Evolutionary conservation across 345 rosid species (phyloP).

Genomic region (Capsella bursapastoris): DNA sequence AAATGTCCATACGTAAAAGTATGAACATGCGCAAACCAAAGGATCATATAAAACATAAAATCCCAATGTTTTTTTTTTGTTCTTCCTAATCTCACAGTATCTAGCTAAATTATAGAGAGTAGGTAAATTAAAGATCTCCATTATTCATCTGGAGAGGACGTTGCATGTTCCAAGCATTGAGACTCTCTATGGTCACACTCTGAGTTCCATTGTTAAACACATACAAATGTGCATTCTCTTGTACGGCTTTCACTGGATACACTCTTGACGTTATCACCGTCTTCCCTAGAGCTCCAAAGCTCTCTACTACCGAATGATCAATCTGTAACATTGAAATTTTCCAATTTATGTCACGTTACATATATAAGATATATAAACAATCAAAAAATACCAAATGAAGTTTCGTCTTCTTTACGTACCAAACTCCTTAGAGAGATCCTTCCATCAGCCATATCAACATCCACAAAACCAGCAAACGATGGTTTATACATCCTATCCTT

Average conservation of each 20-base stretch:
- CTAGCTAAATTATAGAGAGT: background rate
- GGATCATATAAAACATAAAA: background rate
- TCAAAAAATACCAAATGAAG: background rate
- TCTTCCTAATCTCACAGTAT: background rate
- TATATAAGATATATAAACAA: background rate
- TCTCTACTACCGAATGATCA: slow-evolving; percentile 79
- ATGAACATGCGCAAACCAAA: background rate
- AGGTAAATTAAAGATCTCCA: slow-evolving; percentile 22
- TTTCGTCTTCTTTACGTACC: slow-evolving; percentile 45
- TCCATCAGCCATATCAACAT: slow-evolving; percentile 62
- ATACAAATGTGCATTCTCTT: slow-evolving; percentile 56
- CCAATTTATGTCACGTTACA: background rate
- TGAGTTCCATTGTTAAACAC: slow-evolving; percentile 79
- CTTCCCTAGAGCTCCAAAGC: slow-evolving; percentile 75
- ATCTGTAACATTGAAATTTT: slow-evolving; percentile 44
- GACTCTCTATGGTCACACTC: slow-evolving; percentile 54
- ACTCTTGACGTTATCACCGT: slow-evolving; percentile 75
- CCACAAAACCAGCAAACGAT: slow-evolving; percentile 74
- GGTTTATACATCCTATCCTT: slow-evolving; percentile 59
- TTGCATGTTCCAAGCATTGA: slow-evolving; percentile 82
- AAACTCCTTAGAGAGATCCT: slow-evolving; percentile 71
- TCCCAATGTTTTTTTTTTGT: background rate
- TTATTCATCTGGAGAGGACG: slow-evolving; percentile 52
- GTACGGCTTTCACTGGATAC: slow-evolving; percentile 67
- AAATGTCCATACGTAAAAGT: slow-evolving; percentile 15